phyloP scores from a whole-genome alignment of 2,329 filamentous ascomycete species.

The Eutypa lata region DNA sequence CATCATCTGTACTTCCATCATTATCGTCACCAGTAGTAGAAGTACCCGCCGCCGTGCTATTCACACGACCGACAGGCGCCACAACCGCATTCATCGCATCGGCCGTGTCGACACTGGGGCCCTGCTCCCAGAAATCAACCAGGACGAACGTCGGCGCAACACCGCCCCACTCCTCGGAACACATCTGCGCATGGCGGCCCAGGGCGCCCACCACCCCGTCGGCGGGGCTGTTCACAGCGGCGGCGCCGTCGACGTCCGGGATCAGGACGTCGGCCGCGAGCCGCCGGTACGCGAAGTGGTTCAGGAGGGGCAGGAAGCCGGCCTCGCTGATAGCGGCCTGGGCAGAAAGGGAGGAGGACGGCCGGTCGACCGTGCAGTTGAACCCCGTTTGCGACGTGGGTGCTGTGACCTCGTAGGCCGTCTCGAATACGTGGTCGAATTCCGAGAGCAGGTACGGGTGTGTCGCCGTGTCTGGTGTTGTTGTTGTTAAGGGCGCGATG shows the following conservation, averaged over 20 bases:
- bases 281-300: conserved; percentile 72
- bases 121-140: conserved; percentile 63
- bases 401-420: no score
- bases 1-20: neutral
- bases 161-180: conserved; percentile 55
- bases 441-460: no score
- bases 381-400: no score
- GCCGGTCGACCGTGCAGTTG: no score
- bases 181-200: conserved; percentile 52
- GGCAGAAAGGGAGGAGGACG: no score
- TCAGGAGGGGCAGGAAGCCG: conserved; percentile 68
- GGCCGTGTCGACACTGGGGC: conserved; percentile 65
- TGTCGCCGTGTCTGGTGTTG: no score
- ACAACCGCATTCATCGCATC: conserved; percentile 62
- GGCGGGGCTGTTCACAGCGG: conserved; percentile 62
- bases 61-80: conserved; percentile 33
- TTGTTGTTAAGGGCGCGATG: no score
- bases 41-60: conserved; percentile 4
- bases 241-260: conserved; percentile 53
- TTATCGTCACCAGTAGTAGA: no score
- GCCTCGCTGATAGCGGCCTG: conserved; percentile 20
- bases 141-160: conserved; percentile 64
- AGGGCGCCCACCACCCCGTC: conserved; percentile 51
- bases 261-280: conserved; percentile 54
- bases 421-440: no score